Evolutionary conservation across 108 stramenopile genomes (phyloP).

Genomic region (Fragilaria crotonensis): DNA sequence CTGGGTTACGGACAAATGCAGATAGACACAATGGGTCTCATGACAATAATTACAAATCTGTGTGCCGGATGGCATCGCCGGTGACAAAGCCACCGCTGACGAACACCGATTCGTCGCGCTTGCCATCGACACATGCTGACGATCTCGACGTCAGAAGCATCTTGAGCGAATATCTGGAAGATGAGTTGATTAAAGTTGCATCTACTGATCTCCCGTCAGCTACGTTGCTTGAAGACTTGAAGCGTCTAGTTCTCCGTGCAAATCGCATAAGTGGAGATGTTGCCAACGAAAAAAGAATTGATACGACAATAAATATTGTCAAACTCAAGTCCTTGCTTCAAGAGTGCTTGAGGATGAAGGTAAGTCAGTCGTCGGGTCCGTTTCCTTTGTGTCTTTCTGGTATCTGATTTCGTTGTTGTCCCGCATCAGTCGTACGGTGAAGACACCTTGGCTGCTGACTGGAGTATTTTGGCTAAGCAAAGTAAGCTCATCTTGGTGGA

Average conservation of each 20-base stretch:
- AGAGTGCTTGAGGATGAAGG: conserved; percentile 33
- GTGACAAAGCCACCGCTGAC: neutral
- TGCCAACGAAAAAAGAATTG: neutral
- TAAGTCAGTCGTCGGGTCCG: neutral
- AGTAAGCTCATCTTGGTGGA: conserved; percentile 17
- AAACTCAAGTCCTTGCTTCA: conserved; percentile 18
- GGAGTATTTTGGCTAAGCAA: neutral
- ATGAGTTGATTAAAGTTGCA: conserved; percentile 7
- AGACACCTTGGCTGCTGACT: conserved; percentile 22
- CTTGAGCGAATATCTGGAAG: conserved; percentile 2
- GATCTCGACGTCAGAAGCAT: neutral
- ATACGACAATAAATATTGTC: neutral
- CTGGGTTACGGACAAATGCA: neutral
- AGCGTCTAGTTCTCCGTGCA: conserved; percentile 3
- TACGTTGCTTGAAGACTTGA: conserved; percentile 20
- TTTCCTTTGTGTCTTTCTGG: neutral
- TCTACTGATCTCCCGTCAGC: conserved; percentile 14
- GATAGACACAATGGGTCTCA: neutral
- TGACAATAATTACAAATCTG: neutral
- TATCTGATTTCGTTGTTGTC: neutral
- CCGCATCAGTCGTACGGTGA: conserved; percentile 51
- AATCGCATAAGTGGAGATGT: conserved; percentile 1
- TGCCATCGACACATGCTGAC: too few relatives aligned
- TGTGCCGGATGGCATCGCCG: neutral
- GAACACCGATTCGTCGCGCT: neutral